Base-by-base conservation (phyloP, 495 filamentous ascomycete species). In the Letharia columbiana region DNA sequence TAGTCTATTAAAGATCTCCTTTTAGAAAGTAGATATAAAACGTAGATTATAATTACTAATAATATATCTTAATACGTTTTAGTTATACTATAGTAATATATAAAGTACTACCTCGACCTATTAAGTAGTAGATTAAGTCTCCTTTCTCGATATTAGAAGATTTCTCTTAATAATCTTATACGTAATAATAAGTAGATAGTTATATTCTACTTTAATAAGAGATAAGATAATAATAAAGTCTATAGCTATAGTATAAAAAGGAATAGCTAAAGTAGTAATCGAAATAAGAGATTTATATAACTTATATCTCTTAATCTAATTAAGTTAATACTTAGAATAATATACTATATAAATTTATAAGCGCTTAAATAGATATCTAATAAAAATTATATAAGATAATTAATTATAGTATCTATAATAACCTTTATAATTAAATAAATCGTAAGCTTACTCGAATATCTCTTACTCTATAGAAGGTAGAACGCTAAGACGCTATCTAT, bases 321-420 rank as follows among this genome's bases (percentile, higher is more conserved):
- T 44, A n/a, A 67, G 9, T 18, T 49, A 33, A 42, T 67, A 67
- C 4, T 17, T 20, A 18, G 37, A n/a, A 23, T 42, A 60, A 18
- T 66, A 49, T 4, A n/a, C 35, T 15, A 50, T 60, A 65, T 45
- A 60, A 20, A 40, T 28, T 0, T 18, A 8, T 28, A 60, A 10
- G 31, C 54, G 20, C 4, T 28, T 60, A 40, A 40, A 52, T 12
- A 61, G 18, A 49, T 66, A n/a, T 31, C 17, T 4, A 66, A 66
- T 66, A 66, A 52, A 66, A 10, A 52, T 12, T 3, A 2, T 61
- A 15, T 23, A 28, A 23, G 61, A 61, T 49, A 47, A 13, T 33
- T 11, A 20, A 10, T 49, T 23, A 23, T 49, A 10, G 10, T 23
- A 49, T 23, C 2, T n/a, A 10, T 49, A 8, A 49, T 49, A 49